A percentile compares a stretch with the other conserved stretches of the same genome.
Evolutionary conservation across 176 grass and related monocot genomes (phyloP).

Genomic region (Secale cereale): DNA sequence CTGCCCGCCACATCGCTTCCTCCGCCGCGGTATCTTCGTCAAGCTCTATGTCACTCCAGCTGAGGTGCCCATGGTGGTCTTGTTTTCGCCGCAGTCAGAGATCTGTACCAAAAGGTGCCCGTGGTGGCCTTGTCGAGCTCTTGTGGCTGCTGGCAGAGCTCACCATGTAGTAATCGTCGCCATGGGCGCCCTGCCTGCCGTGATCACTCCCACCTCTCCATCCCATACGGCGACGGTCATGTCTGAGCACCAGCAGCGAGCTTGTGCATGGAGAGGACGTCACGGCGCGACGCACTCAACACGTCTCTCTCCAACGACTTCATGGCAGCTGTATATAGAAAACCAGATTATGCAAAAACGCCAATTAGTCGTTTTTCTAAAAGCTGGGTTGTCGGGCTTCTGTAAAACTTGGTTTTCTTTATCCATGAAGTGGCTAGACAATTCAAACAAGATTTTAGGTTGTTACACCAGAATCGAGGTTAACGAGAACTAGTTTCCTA

Average conservation of each 20-base stretch:
- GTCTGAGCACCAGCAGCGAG: neutral
- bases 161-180: too few species aligned
- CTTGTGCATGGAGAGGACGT: too few species aligned
- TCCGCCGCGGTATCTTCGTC: too few species aligned
- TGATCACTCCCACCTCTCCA: neutral
- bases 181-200: neutral
- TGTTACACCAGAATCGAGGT: neutral
- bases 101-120: too few species aligned
- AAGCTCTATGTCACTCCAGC: too few species aligned
- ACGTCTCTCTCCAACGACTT: neutral
- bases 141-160: too few species aligned
- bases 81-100: too few species aligned
- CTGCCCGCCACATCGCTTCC: too few species aligned
- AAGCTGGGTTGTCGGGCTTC: neutral
- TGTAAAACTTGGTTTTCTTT: neutral
- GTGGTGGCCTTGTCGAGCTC: too few species aligned
- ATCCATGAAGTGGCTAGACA: neutral
- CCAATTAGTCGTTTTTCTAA: neutral
- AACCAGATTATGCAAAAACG: neutral
- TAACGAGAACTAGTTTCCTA: neutral
- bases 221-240: neutral
- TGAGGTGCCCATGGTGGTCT: too few species aligned
- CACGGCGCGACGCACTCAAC: too few species aligned
- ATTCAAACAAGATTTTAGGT: neutral
- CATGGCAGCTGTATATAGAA: neutral